Conservation (phyloP, 164 flowering plant genomes). For the Tetrastigma voinierianum region DNA sequence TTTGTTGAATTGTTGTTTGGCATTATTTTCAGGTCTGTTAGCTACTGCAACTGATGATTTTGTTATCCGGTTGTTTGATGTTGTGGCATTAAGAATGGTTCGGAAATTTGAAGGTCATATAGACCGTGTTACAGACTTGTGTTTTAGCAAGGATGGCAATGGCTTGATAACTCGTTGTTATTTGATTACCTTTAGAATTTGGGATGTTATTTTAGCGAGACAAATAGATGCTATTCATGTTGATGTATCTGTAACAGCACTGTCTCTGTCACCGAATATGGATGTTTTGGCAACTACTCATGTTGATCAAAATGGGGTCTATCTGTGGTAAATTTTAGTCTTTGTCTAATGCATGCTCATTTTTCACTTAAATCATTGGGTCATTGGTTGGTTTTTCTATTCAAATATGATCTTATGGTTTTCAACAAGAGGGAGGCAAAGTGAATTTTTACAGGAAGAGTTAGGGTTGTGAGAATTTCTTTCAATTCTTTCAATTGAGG, state of each 20-base stretch:
- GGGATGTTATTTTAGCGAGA: conserved; percentile 96
- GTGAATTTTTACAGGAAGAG: too few relatives aligned
- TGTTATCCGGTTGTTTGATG: conserved; percentile 78
- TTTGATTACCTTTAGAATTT: conserved; percentile 76
- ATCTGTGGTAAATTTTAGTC: too few relatives aligned
- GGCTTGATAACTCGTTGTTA: conserved; percentile 93
- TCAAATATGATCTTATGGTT: too few relatives aligned
- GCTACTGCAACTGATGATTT: conserved; percentile 89
- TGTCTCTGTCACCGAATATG: conserved; percentile 93
- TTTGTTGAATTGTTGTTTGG: too few relatives aligned
- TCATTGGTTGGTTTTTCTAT: too few relatives aligned
- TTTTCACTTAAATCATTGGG: too few relatives aligned
- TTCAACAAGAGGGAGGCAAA: too few relatives aligned
- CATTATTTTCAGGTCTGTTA: conserved; percentile 61
- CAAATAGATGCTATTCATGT: too few relatives aligned
- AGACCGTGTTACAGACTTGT: conserved; percentile 92
- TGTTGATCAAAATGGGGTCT: conserved; percentile 94
- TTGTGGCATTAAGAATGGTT: conserved; percentile 75
- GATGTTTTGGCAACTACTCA: conserved; percentile 92
- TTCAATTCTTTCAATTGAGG: background rate
- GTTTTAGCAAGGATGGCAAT: conserved; percentile 99
- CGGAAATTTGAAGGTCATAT: conserved; percentile 92
- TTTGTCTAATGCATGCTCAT: too few relatives aligned
- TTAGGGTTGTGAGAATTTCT: too few relatives aligned
- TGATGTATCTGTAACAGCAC: conserved; percentile 77